These are phyloP conservation scores for Echites panduratus DNA, from an alignment of 257 asterid species.

Conservation along the genomic window DNA sequence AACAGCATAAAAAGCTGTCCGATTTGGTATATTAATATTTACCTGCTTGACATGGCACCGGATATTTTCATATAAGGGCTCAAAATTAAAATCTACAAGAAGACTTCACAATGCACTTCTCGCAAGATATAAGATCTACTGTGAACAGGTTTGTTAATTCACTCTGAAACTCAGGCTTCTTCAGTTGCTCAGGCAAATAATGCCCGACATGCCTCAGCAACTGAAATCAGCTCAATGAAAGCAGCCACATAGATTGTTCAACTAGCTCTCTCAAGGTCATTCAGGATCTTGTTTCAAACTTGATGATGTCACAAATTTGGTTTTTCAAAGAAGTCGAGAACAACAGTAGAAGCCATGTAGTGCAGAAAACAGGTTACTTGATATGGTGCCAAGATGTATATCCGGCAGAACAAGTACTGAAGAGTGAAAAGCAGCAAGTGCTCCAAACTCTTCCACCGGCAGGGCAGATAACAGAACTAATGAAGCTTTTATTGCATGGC, in stretches of 20 bases:
- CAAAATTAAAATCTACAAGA: no score
- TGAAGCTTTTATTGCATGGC: slow-evolving; percentile 14
- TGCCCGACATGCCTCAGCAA: background rate
- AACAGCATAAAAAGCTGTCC: no score
- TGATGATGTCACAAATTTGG: background rate
- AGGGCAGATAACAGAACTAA: slow-evolving; percentile 8
- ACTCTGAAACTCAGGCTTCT: background rate
- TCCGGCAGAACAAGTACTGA: slow-evolving; percentile 1
- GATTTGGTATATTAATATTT: no score
- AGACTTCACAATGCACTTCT: no score
- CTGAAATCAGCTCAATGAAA: background rate
- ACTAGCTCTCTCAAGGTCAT: background rate
- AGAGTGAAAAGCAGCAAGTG: slow-evolving; percentile 9
- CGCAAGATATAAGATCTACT: no score
- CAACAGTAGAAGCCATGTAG: background rate
- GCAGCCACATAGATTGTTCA: background rate
- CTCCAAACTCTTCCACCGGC: slow-evolving; percentile 16
- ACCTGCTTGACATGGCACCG: no score
- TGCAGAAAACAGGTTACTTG: background rate
- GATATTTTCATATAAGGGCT: no score
- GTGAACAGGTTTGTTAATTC: background rate
- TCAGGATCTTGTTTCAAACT: background rate
- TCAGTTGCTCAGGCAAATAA: background rate
- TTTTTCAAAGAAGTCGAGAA: background rate
- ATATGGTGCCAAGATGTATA: background rate